phyloP scores from a whole-genome alignment of 495 filamentous ascomycete genomes.

The Parathielavia appendiculata region DNA sequence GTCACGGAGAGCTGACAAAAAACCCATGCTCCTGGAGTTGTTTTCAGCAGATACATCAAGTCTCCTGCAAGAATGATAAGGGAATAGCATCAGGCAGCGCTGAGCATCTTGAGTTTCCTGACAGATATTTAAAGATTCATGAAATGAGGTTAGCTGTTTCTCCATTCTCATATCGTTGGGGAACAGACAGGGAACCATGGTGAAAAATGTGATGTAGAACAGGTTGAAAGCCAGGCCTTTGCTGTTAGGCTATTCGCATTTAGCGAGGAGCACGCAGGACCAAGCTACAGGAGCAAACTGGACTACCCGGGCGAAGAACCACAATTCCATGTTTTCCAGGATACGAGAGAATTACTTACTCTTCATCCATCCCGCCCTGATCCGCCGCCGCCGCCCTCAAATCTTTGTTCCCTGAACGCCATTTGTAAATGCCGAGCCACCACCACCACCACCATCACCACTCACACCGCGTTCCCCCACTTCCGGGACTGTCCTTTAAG shows the following conservation, averaged over 20 bases:
- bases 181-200: not conserved
- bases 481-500: not conserved
- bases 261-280: constrained; percentile 4
- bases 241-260: constrained; percentile 12
- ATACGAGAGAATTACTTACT: not conserved
- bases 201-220: not conserved
- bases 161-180: too few relatives aligned
- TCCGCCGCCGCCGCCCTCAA: constrained; percentile 18
- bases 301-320: constrained; percentile 14
- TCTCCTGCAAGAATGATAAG: not conserved
- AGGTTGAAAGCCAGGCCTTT: constrained; percentile 9
- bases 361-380: constrained; percentile 7
- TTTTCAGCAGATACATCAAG: not conserved
- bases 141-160: not conserved
- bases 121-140: not conserved
- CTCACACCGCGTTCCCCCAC: not conserved
- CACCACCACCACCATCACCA: not conserved
- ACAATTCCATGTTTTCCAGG: constrained; percentile 1
- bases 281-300: constrained; percentile 11
- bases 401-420: constrained; percentile 24
- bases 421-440: constrained; percentile 24
- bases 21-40: not conserved
- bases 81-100: not conserved
- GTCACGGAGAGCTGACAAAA: not conserved
- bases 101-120: not conserved